Base-by-base conservation (phyloP, 257 asterid species). In the Hygrophila difformis region DNA sequence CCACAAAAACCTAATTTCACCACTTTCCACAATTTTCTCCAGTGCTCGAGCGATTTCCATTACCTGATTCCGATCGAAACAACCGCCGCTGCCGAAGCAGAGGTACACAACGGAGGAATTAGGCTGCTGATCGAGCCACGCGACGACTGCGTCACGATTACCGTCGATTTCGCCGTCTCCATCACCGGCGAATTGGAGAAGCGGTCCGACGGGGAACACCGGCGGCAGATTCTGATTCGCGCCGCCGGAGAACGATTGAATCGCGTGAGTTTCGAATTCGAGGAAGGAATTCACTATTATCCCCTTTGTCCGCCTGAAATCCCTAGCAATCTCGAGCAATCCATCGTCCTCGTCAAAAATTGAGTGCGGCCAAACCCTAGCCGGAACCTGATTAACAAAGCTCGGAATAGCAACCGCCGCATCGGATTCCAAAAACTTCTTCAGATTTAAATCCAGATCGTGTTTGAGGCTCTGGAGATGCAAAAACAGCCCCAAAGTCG, bases 401-500 rank as follows among this genome's bases (percentile, higher is more conserved):
- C 67, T 42, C 1, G 78, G 51, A 6, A 58, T 20, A 3, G 51
- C 12, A 3, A 62, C 14, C 18, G 8, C 51, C 2, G 17, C 29
- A n/a, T 36, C 49, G 1, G 61, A 20, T 18, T 43, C 6, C 28
- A 31, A 12, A 38, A 19, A 47, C 50, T 24, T 12, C 3, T 5
- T 13, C 15, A 40, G n/a, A 12, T 48, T 53, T 8, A 9, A 21
- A 12, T 28, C 3, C 1, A 15, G 19, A 7, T 58, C 66, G 11
- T 66, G 84, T 2, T 5, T 18, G 1, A 63, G 51, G 0, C 31
- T 44, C 53, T 63, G 84, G 40, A 66, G 7, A 12, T 59, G 56
- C 16, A 73, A 33, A 15, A 52, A 5, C 2, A 76, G 52, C 36
- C 80, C 76, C 0, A 81, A 63, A 0, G 9, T 6, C 0, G 76